Evolutionary conservation across 352 stramenopile species (phyloP), one percentile per base, ranked within the genome.

Genomic region (Globisporangium irregulare): DNA sequence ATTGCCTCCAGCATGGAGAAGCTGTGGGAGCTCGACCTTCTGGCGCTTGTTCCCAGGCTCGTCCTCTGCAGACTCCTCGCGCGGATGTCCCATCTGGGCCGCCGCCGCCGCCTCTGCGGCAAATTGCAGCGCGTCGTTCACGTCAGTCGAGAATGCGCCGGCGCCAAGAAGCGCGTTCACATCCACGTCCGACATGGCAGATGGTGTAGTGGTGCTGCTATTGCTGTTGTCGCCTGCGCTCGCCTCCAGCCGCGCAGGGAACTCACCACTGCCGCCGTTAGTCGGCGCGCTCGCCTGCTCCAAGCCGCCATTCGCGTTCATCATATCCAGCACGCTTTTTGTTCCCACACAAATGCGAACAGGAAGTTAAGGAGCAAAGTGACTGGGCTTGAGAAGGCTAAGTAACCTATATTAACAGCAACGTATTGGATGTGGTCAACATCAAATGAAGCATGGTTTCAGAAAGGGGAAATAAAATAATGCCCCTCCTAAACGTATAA

Each of bases 301-400:
- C 25, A 68, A 62, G 36, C 38, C 58, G 61, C 55, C 65, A 68
- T 73, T 71, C 73, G 74, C 75, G 54, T 65, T 32, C 27, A 32
- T 62, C 34, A 59, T 59, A 48, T 58, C 36, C 15, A 59, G 4
- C n/a, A 18, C 65, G 62, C 55, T 59, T 68, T 24, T 32, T 32
- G 27, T 55, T 69, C 43, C 54, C 57, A 25, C 69, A 22, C 12
- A 46, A 46, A 46, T 46, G 38, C 38, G 38, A 46, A 46, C 4
- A 46, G 10, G 10, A 20, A 20, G 36, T 5, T 4, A 46, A 46
- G 27, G 38, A 46, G 2, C 4, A 0, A 41, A 10, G 34, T 41
- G 34, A 12, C 1, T 41, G 34, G 34, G 9, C 10, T 14, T 38
- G 34, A 14, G 12, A 14, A 14, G 34, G 34, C 8, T 41, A 41